These are phyloP conservation scores for Vigna hirtella DNA, from an alignment of 306 rosid species.

Conservation along the genomic window DNA sequence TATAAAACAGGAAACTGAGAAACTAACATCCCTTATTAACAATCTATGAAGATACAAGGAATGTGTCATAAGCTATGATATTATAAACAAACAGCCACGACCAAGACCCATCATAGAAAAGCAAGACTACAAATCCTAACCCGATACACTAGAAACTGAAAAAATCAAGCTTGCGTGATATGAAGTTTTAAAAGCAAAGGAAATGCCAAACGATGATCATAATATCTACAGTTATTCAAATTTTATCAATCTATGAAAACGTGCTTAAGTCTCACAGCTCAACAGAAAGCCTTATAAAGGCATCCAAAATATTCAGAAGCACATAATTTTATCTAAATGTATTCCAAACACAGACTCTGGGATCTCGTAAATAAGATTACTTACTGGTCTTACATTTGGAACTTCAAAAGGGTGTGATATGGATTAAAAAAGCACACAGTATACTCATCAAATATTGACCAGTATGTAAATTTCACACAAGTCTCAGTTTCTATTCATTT, in stretches of 20 bases:
- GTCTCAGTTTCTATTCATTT: constrained; percentile 37
- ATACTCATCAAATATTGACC: constrained; percentile 10
- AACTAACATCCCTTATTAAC: no score
- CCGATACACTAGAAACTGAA: no score
- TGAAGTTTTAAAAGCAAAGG: no score
- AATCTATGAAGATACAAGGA: no score
- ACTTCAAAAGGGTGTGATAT: constrained; percentile 23
- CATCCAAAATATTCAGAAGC: constrained; percentile 12
- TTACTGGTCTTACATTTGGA: constrained; percentile 25
- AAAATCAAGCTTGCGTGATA: no score
- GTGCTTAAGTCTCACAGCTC: constrained; percentile 4
- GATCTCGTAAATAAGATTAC: not conserved
- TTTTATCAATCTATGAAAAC: not conserved
- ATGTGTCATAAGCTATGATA: no score
- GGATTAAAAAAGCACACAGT: not conserved
- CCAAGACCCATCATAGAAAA: no score
- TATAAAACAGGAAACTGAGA: no score
- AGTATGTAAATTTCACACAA: constrained; percentile 17
- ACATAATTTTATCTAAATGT: not conserved
- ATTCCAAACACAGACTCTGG: no score
- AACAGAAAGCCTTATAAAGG: not conserved
- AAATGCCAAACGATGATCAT: no score
- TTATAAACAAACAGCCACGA: no score
- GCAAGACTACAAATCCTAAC: no score
- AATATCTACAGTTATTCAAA: not conserved